Base-by-base conservation (phyloP, 2,329 filamentous ascomycete species). In the Colletotrichum godetiae region DNA sequence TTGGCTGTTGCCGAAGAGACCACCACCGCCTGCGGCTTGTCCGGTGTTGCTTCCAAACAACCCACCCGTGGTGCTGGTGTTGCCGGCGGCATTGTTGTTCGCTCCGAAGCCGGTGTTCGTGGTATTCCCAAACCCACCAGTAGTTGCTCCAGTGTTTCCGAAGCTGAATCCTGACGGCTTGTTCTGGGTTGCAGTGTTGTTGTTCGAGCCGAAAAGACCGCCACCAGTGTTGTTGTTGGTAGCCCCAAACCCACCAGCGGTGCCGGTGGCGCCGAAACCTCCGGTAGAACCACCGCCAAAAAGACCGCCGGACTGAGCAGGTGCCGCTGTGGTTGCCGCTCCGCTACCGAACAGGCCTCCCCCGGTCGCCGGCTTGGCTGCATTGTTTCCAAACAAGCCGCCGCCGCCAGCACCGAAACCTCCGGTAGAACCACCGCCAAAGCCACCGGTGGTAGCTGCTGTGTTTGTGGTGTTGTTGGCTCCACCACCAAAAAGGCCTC, bases 11-110 rank as follows among this genome's bases (percentile, higher is more conserved):
- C 85, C 84, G 60, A 87, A 86, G 6, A 86, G 73, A 35, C 85
- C 81, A 33, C 80, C 79, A 6, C 81, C 79, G 6, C 81, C 78
- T 4, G 79, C 77, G 15, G 81, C 82, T 72, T 76, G 78, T 12
- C 77, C 63, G 29, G 76, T 79, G 72, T 81, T 86, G 78, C 86
- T 22, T 8, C 42, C 86, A 63, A 89, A 89, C 7, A 88, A 78
- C 15, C 85, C 83, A 22, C 84, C 84, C 13, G 72, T 74, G 24
- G 77, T 72, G 8, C 75, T 67, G 31, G 74, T 62, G 8, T 65
- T 69, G 24, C 67, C 73, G 13, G 75, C 66, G 7, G 74, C 72
- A 31, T 74, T 74, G 77, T 83, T 80, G 74, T 81, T 84, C 49
- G 82, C 77, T 8, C 82, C 85, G 70, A 86, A 86, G 1, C 80